Evolutionary conservation across 345 rosid species (phyloP).

Genomic region (Dimocarpus longan): DNA sequence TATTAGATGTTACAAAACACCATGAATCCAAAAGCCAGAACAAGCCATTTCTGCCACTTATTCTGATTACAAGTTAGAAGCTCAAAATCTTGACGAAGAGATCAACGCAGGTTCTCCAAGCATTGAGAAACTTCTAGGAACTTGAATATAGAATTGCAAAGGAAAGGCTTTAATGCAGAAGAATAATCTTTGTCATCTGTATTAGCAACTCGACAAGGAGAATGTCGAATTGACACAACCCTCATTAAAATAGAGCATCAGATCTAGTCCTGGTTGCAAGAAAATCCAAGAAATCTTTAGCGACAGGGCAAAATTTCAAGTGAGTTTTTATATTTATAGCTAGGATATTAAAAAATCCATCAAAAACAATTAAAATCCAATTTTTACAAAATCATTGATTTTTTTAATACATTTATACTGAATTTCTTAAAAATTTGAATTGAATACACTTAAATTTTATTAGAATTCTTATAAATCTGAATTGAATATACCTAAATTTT

Average conservation of each 20-base stretch:
- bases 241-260: conserved; percentile 25
- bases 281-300: too few species aligned
- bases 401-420: too few species aligned
- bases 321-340: too few species aligned
- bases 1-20: conserved; percentile 26
- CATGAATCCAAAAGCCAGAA: conserved; percentile 35
- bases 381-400: too few species aligned
- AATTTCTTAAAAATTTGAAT: too few species aligned
- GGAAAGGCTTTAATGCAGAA: conserved; percentile 61
- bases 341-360: too few species aligned
- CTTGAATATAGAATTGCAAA: conserved; percentile 66
- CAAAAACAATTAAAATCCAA: too few species aligned
- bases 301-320: too few species aligned
- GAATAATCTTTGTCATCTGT: conserved; percentile 53
- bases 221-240: conserved; percentile 42
- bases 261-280: conserved; percentile 31
- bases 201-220: conserved; percentile 69
- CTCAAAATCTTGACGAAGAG: conserved; percentile 62
- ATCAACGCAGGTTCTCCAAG: conserved; percentile 49
- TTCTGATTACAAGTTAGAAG: conserved; percentile 44
- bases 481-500: too few species aligned
- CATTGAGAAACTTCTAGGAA: conserved; percentile 35
- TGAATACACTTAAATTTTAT: too few species aligned
- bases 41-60: conserved; percentile 31
- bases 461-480: too few species aligned